A percentile compares a stretch with the other conserved stretches of the same genome.
These are phyloP conservation scores for Pyrenophora teres DNA, from an alignment of 2,329 filamentous ascomycete genomes.

Conservation along the genomic window DNA sequence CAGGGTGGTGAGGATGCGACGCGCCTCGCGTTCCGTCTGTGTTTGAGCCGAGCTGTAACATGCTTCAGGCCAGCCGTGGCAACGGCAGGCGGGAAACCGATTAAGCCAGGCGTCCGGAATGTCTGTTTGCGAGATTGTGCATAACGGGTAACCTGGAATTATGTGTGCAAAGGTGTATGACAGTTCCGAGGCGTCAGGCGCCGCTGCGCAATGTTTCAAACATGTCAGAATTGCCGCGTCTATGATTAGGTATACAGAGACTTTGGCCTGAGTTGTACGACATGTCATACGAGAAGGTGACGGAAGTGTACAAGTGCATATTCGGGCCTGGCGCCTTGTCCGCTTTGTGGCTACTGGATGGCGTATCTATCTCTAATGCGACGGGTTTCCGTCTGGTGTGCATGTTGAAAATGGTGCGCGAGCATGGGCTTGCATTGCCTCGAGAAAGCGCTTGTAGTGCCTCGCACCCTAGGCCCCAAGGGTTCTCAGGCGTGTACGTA, in stretches of 20 bases:
- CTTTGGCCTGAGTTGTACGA: neutral
- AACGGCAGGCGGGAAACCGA: slow-evolving; percentile 10
- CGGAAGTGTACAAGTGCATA: slow-evolving; percentile 4
- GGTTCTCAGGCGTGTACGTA: too few relatives aligned
- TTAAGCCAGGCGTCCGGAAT: slow-evolving; percentile 19
- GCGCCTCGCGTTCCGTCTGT: slow-evolving; percentile 41
- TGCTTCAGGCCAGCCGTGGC: slow-evolving; percentile 27
- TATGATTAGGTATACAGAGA: slow-evolving; percentile 10
- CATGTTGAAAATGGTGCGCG: neutral
- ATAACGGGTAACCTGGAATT: slow-evolving; percentile 1
- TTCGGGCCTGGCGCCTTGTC: neutral
- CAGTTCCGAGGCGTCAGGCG: slow-evolving; percentile 10
- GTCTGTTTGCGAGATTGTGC: slow-evolving; percentile 31
- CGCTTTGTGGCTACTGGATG: neutral
- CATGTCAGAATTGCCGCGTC: slow-evolving; percentile 9
- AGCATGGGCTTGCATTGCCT: too few relatives aligned
- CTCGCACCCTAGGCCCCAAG: too few relatives aligned
- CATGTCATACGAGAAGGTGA: neutral
- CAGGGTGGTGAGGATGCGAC: slow-evolving; percentile 33
- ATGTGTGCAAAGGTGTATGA: neutral
- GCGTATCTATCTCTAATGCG: neutral
- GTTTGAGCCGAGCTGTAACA: slow-evolving; percentile 35
- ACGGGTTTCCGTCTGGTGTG: too few relatives aligned
- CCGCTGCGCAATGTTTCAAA: slow-evolving; percentile 16
- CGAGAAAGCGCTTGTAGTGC: too few relatives aligned